Base-by-base conservation (phyloP, 495 filamentous ascomycete species). In the Extremus antarcticus region DNA sequence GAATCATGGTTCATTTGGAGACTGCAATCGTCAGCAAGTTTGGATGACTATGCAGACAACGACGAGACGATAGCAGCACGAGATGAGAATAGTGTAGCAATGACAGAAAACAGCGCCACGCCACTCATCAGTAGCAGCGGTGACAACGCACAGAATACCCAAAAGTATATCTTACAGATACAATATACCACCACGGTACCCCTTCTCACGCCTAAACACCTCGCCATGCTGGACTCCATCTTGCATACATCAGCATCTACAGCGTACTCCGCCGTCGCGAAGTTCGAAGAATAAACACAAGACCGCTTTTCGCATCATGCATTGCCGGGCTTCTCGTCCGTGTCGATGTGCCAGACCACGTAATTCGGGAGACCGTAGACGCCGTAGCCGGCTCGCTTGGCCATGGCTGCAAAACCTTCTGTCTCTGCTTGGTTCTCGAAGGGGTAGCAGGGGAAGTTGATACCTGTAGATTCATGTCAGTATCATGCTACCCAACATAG, bases 381-480 rank as follows among this genome's bases (percentile, higher is more conserved):
- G 64, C 88, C 76, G 70, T 96, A 97, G 43, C 91, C 91, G 35
- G 92, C 92, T 59, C 91, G 79, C 76, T 96, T 97, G 56, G 92
- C 92, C 92, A 98, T 98, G 68, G 88, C 91, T 43, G 92, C 92
- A 65, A 98, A 98, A 3, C 92, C 92, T 70, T 98, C 92, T 3
- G 92, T 98, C 71, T 98, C 92, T 58, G 92, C 92, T 73, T 98
- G 92, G 70, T 98, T 97, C 71, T 98, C 94, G 69, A 98, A 98
- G 16, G 92, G 79, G 66, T 98, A 98, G 67, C 85, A 81, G 17
- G 92, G 92, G 73, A 98, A 98, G 71, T 98, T 98, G 72, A 98
- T 88, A 40, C 91, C 91, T 90, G 54, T 40, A n/a, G 9, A 45
- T 4, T 32, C 10, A n/a, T 17, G 54, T 61, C 25, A 57, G 55